These are phyloP conservation scores for Trichoderma guizhouense DNA, from an alignment of 2,329 filamentous ascomycete genomes.

Conservation along the genomic window DNA sequence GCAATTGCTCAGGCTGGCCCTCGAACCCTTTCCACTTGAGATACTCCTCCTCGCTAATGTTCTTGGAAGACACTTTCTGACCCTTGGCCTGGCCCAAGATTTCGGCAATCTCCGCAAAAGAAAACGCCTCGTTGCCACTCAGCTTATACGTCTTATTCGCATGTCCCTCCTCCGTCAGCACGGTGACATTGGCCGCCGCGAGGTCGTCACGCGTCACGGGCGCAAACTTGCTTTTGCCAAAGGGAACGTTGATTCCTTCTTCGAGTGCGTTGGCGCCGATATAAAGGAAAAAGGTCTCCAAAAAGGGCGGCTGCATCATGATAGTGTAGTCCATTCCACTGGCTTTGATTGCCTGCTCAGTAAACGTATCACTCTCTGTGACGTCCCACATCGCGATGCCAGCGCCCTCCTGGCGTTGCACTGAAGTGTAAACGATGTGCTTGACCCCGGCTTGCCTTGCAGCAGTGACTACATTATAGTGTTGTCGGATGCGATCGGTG, in stretches of 20 bases:
- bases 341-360: not conserved
- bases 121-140: conserved; percentile 6
- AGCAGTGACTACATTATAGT: not conserved
- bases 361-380: not conserved
- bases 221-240: not conserved
- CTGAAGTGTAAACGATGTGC: not conserved
- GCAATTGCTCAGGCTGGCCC: not conserved
- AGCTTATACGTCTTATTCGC: conserved; percentile 13
- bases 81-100: not conserved
- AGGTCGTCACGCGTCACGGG: not conserved
- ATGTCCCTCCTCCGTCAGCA: not conserved
- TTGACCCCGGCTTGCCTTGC: not conserved
- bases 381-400: not conserved
- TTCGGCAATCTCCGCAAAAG: not conserved
- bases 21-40: not conserved
- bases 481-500: not conserved
- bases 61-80: not conserved
- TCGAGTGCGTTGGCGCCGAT: not conserved
- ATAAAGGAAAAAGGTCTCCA: not conserved
- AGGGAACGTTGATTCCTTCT: not conserved
- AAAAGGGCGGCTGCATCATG: conserved; percentile 1
- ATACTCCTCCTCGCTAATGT: not conserved
- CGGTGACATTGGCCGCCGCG: not conserved
- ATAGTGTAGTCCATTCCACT: not conserved
- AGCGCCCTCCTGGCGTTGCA: not conserved